These are phyloP conservation scores for Salix dunnii DNA, from an alignment of 345 rosid genomes.

Conservation along the genomic window DNA sequence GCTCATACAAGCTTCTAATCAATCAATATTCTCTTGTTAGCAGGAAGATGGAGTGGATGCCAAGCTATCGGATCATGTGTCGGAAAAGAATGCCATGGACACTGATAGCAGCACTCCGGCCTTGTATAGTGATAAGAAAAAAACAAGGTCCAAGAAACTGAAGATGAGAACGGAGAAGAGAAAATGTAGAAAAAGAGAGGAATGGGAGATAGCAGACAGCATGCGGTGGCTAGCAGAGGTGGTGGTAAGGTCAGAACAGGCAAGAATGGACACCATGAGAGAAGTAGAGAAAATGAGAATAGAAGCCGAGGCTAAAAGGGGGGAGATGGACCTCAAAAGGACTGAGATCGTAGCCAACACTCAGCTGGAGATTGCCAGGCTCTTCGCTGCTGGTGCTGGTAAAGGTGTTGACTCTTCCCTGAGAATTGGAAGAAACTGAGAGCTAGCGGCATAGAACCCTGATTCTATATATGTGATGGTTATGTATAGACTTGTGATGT, in stretches of 20 bases:
- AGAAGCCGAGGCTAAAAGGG: slow-evolving; percentile 80
- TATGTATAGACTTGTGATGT: not conserved
- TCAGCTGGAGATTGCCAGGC: slow-evolving; percentile 84
- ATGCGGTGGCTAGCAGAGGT: slow-evolving; percentile 81
- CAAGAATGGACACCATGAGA: slow-evolving; percentile 83
- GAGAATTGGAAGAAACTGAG: slow-evolving; percentile 73
- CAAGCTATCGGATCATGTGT: slow-evolving; percentile 42
- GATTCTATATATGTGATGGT: not conserved
- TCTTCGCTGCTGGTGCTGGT: slow-evolving; percentile 57
- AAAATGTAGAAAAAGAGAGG: slow-evolving; percentile 48
- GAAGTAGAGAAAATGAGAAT: slow-evolving; percentile 86
- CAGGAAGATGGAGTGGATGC: slow-evolving; percentile 61
- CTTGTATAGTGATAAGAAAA: slow-evolving; percentile 49
- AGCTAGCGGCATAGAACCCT: not conserved
- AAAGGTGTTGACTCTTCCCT: slow-evolving; percentile 74
- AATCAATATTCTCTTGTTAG: not conserved
- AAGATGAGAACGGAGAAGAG: slow-evolving; percentile 46
- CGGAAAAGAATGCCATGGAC: slow-evolving; percentile 56
- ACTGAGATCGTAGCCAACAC: slow-evolving; percentile 87
- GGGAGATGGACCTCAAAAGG: slow-evolving; percentile 84
- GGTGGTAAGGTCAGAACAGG: slow-evolving; percentile 75
- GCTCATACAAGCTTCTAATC: not conserved
- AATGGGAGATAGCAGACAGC: slow-evolving; percentile 70
- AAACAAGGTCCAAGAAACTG: slow-evolving; percentile 34
- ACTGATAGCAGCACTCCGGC: slow-evolving; percentile 90